Evolutionary conservation across 257 asterid species (phyloP).

Genomic region (Plectranthus barbatus): DNA sequence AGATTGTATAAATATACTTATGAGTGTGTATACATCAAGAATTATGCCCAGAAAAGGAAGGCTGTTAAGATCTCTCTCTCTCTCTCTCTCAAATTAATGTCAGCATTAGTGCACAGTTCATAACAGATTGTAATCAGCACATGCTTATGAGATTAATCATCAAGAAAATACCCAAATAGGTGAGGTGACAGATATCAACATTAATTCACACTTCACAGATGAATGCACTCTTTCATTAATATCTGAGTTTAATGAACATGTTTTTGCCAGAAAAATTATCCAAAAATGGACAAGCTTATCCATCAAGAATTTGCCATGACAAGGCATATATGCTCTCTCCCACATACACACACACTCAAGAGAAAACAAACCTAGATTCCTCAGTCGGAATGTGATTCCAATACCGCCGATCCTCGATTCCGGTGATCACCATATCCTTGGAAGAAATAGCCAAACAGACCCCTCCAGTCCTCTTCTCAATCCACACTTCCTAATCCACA

Average conservation of each 20-base stretch:
- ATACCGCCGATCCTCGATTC: constrained; percentile 84
- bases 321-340: not conserved
- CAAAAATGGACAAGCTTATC: not conserved
- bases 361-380: constrained; percentile 68
- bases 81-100: not conserved
- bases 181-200: not conserved
- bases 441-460: constrained; percentile 67
- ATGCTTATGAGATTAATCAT: not conserved
- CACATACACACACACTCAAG: not conserved
- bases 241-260: not conserved
- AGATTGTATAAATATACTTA: not conserved
- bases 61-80: not conserved
- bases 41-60: not conserved
- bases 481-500: constrained; percentile 58
- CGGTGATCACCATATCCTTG: constrained; percentile 67
- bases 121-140: not conserved
- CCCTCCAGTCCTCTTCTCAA: constrained; percentile 77
- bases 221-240: not conserved
- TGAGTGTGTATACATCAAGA: not conserved
- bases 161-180: not conserved
- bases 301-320: not conserved
- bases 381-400: constrained; percentile 67
- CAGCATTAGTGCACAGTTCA: not conserved
- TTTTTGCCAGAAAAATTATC: not conserved
- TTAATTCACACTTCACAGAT: not conserved